phyloP scores from a whole-genome alignment of 805 yeast genomes.

The Starmerella tilneyi region DNA sequence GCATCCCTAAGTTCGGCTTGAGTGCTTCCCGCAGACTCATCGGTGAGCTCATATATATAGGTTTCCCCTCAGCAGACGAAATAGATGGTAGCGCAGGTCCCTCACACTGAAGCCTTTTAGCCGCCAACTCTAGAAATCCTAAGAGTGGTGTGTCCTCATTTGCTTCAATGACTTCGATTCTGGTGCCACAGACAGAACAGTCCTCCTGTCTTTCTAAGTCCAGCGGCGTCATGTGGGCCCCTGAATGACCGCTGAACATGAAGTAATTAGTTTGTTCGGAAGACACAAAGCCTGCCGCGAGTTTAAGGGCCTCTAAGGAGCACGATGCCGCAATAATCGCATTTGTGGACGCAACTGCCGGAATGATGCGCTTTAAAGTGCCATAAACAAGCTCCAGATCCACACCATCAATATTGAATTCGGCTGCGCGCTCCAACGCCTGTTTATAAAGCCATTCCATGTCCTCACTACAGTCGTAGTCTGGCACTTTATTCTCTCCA shows the following conservation, averaged over 20 bases:
- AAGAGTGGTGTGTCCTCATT: constrained; percentile 31
- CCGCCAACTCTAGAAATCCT: constrained; percentile 37
- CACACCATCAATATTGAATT: constrained; percentile 60
- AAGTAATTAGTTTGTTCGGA: constrained; percentile 51
- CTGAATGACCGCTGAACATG: constrained; percentile 78
- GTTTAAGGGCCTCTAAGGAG: constrained; percentile 74
- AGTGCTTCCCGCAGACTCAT: constrained; percentile 39
- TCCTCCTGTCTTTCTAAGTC: constrained; percentile 47
- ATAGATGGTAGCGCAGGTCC: neutral
- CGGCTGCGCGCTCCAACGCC: constrained; percentile 49
- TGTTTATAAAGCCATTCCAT: constrained; percentile 50
- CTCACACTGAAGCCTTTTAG: constrained; percentile 22
- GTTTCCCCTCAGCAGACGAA: constrained; percentile 32
- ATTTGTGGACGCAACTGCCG: constrained; percentile 89
- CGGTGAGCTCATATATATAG: constrained; percentile 42
- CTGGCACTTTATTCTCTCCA: constrained; percentile 37
- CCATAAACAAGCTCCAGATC: constrained; percentile 67
- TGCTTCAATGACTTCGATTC: constrained; percentile 22
- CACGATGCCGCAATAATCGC: constrained; percentile 85
- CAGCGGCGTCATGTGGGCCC: constrained; percentile 66
- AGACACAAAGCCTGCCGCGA: constrained; percentile 32
- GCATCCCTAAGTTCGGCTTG: constrained; percentile 35
- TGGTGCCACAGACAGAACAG: constrained; percentile 69
- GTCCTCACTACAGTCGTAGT: constrained; percentile 59
- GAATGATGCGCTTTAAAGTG: constrained; percentile 82